These are phyloP conservation scores for Phaeomoniella chlamydospora DNA, from an alignment of 2,329 filamentous ascomycete species.

Conservation along the genomic window DNA sequence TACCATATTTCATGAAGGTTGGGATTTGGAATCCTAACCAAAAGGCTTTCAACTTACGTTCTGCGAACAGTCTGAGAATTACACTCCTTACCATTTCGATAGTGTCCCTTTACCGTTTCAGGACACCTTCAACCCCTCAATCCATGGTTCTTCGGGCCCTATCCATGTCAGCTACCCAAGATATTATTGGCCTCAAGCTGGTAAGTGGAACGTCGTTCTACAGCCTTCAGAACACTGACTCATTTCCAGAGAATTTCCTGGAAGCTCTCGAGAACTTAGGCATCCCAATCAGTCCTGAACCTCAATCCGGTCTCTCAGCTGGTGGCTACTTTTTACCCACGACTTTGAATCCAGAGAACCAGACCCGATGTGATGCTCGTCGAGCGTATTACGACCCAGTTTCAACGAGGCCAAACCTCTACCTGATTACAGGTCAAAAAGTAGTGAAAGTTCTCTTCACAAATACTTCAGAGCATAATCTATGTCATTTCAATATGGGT, in stretches of 20 bases:
- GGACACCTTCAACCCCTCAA: conserved; percentile 22
- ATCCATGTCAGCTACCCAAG: conserved; percentile 33
- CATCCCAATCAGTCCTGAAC: conserved; percentile 20
- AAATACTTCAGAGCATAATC: not conserved
- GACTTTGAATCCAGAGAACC: conserved; percentile 18
- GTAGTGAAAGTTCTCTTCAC: conserved; percentile 17
- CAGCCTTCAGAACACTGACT: not conserved
- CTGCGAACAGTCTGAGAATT: conserved; percentile 19
- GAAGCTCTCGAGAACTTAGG: conserved; percentile 21
- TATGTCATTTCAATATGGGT: too few species aligned
- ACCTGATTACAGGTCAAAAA: conserved; percentile 16
- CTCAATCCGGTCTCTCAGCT: conserved; percentile 19
- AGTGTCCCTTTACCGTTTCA: conserved; percentile 19
- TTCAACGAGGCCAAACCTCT: conserved; percentile 18
- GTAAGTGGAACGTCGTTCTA: conserved; percentile 7
- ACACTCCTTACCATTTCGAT: conserved; percentile 23
- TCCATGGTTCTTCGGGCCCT: conserved; percentile 31
- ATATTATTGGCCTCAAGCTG: conserved; percentile 21
- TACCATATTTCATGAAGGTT: conserved; percentile 36
- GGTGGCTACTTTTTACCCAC: conserved; percentile 23
- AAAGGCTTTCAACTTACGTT: not conserved
- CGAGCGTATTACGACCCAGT: conserved; percentile 23
- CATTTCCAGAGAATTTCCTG: conserved; percentile 15
- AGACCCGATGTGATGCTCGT: conserved; percentile 25
- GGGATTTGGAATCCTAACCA: conserved; percentile 5